Conservation (phyloP, 345 rosid species). For the Linum trigynum region DNA sequence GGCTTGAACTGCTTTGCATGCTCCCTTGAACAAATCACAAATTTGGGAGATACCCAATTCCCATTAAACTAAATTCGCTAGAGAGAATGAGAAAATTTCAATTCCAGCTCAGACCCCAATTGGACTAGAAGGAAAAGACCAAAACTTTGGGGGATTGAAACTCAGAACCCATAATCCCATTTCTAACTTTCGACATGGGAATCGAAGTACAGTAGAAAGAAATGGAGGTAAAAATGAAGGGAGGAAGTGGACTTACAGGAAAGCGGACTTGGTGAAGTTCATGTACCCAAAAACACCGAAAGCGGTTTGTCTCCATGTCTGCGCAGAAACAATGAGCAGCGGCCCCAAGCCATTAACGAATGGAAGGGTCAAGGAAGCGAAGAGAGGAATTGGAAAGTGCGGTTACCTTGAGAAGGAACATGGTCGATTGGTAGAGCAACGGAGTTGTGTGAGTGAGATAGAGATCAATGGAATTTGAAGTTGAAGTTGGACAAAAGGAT, state of each 20-base stretch:
- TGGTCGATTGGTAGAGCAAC: constrained; percentile 9
- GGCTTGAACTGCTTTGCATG: constrained; percentile 59
- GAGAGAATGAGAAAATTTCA: neutral
- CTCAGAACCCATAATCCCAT: neutral
- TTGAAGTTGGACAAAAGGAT: no score
- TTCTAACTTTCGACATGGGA: neutral
- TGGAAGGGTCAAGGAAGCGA: neutral
- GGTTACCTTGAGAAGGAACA: constrained; percentile 65
- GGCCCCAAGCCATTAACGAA: neutral
- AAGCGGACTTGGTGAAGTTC: constrained; percentile 74
- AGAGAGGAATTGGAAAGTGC: neutral
- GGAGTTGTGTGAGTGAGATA: neutral
- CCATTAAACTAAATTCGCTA: neutral
- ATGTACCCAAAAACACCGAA: constrained; percentile 67
- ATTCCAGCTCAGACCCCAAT: neutral
- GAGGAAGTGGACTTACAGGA: constrained; percentile 41
- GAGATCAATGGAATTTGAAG: no score
- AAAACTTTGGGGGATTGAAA: neutral
- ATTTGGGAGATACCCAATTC: neutral
- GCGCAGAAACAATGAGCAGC: constrained; percentile 1
- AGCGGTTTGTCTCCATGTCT: constrained; percentile 76
- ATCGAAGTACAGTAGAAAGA: constrained; percentile 1
- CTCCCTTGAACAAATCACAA: constrained; percentile 34
- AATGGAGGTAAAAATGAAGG: neutral
- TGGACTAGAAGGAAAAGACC: neutral